phyloP scores from a whole-genome alignment of 805 yeast species.

The Ogataea pignaliae region DNA sequence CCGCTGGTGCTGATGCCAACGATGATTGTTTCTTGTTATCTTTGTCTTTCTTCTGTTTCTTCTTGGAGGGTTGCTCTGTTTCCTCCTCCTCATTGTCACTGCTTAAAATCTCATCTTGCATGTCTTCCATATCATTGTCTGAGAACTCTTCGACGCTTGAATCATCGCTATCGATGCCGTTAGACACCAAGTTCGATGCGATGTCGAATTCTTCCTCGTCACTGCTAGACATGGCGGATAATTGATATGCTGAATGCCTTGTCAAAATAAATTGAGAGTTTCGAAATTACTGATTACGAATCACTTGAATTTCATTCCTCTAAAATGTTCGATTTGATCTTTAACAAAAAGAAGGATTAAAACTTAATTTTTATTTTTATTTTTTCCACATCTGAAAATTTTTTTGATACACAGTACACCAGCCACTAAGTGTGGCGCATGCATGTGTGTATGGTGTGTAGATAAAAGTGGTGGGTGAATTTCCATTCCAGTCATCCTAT shows the following conservation, averaged over 20 bases:
- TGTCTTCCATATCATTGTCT: constrained; percentile 28
- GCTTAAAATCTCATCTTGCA: constrained; percentile 51
- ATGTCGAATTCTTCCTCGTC: constrained; percentile 56
- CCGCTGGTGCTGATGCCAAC: constrained; percentile 8
- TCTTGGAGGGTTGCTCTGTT: constrained; percentile 24
- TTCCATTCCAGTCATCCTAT: too few species aligned
- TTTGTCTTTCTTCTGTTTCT: constrained; percentile 28
- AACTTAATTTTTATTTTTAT: neutral
- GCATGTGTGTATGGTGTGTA: too few species aligned
- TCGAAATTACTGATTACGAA: too few species aligned
- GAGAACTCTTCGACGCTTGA: constrained; percentile 13
- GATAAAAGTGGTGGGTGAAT: too few species aligned
- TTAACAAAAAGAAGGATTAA: neutral
- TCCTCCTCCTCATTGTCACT: constrained; percentile 45
- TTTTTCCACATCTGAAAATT: too few species aligned
- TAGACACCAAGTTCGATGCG: constrained; percentile 53
- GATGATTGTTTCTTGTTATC: constrained; percentile 12
- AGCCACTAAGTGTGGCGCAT: too few species aligned
- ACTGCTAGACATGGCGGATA: constrained; percentile 15
- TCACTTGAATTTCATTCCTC: too few species aligned
- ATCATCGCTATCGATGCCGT: constrained; percentile 22
- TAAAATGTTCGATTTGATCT: too few species aligned
- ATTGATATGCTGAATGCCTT: too few species aligned
- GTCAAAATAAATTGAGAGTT: too few species aligned
- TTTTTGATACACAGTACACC: too few species aligned